Base-by-base conservation (phyloP, 441 rosid species). In the Corymbia citriodora region DNA sequence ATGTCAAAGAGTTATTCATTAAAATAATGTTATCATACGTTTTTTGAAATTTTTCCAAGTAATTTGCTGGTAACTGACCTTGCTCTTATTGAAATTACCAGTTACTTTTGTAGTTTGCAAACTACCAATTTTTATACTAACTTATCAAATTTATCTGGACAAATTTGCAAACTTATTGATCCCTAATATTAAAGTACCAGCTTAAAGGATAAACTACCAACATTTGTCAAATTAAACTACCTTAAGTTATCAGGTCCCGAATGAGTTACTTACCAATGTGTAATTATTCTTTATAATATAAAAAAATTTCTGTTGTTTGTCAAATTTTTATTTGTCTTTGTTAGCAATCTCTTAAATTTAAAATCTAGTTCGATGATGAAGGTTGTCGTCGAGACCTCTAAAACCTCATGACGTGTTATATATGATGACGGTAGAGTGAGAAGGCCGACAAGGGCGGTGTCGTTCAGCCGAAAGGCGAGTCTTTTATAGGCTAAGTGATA, bases 21-120 rank as follows among this genome's bases (percentile, higher is more conserved):
- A 33, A 18, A 31, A 68, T 14, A 65, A 4, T 10, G 1, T 5
- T 4, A 5, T 1, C 0, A 17, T 23, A 65, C 19, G 0, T 65
- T 54, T n/a, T 63, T 63, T 61, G 29, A 1, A 14, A n/a, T 15
- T 65, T 36, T 36, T 36, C 8, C 15, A 36, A 36, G 48, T 36
- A 36, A 72, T 25, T 72, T 5, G 16, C 19, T 36, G 82, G 49
- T 10, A 36, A 36, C 0, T 72, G 19, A 36, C 2, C 49, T 27
- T 27, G 11, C 49, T 0, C 3, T 72, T 72, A 72, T 36, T 36
- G 29, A 72, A 36, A 72, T 72, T 36, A 0, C 49, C 25, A 19
- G 19, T 72, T 72, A 19, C 2, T 36, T 36, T 36, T 72, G 82
- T 36, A 0, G 49, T 36, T 18, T 36, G 49, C 14, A 36, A 10